Conservation (phyloP, 495 filamentous ascomycete genomes). For the Chaetomium cochliodes region DNA sequence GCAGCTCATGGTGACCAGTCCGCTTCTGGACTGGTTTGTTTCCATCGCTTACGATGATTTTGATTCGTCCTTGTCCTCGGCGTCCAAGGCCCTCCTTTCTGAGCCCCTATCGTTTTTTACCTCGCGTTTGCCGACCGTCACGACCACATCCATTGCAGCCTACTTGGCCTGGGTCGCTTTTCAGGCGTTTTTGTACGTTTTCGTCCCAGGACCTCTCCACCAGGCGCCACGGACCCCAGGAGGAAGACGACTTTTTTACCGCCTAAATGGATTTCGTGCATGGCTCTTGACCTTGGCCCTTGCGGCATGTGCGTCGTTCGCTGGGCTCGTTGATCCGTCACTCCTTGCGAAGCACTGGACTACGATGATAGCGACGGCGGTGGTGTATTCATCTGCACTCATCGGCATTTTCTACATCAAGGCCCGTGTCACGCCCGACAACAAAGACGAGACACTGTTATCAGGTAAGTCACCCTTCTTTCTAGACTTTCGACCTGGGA, state of each 20-base stretch:
- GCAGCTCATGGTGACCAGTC: background rate
- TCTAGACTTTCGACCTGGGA: background rate
- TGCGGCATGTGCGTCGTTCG: background rate
- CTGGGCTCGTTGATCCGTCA: background rate
- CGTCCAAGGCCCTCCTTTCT: background rate
- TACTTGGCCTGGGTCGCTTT: background rate
- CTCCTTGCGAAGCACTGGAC: background rate
- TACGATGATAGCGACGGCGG: background rate
- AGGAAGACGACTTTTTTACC: constrained; percentile 2
- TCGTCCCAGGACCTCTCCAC: constrained; percentile 2
- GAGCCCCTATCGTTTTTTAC: background rate
- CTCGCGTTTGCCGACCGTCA: background rate
- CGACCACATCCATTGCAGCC: background rate
- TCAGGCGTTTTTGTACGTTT: background rate
- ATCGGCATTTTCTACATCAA: background rate
- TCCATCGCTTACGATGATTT: background rate
- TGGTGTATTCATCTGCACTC: background rate
- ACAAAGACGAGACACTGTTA: background rate
- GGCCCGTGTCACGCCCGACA: background rate
- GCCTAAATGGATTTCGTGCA: background rate
- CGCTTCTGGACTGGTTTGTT: background rate
- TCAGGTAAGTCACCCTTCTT: background rate
- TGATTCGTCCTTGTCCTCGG: background rate
- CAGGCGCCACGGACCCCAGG: background rate
- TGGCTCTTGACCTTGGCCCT: background rate